Evolutionary conservation across 306 rosid species (phyloP).

Genomic region (Castanospermum australe): DNA sequence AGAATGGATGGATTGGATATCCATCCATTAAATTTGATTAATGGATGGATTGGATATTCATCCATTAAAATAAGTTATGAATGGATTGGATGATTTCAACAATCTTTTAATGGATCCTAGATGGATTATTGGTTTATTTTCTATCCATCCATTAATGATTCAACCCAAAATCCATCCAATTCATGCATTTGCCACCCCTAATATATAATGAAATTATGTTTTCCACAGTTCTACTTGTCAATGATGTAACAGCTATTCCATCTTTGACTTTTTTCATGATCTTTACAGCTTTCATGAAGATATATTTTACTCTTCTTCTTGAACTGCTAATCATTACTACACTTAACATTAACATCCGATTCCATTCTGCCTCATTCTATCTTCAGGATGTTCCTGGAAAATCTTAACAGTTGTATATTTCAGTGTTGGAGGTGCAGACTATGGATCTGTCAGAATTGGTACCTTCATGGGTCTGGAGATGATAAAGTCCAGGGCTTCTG

Average conservation of each 20-base stretch:
- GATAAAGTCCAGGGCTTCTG: slow-evolving; percentile 70
- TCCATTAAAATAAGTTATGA: too few relatives aligned
- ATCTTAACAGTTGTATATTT: slow-evolving; percentile 1
- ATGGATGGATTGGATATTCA: too few relatives aligned
- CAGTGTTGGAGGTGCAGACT: slow-evolving; percentile 58
- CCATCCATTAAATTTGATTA: too few relatives aligned
- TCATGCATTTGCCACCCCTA: too few relatives aligned
- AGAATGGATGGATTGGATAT: too few relatives aligned
- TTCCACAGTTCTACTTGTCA: neutral
- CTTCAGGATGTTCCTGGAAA: neutral
- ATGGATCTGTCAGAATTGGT: slow-evolving; percentile 67
- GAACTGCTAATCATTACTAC: neutral
- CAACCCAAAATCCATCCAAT: too few relatives aligned
- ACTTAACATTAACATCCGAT: neutral
- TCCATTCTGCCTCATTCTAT: neutral
- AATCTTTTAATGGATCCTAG: too few relatives aligned
- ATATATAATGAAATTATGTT: neutral
- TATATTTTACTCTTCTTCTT: neutral
- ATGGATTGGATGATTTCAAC: too few relatives aligned
- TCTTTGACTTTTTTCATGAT: too few relatives aligned
- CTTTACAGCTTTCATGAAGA: neutral
- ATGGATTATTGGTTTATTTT: too few relatives aligned
- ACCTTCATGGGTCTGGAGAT: slow-evolving; percentile 87
- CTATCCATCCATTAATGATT: too few relatives aligned
- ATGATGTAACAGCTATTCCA: neutral